phyloP scores from a whole-genome alignment of 371 early-diverging fungal genomes.

The Homolaphlyctis polyrhiza region DNA sequence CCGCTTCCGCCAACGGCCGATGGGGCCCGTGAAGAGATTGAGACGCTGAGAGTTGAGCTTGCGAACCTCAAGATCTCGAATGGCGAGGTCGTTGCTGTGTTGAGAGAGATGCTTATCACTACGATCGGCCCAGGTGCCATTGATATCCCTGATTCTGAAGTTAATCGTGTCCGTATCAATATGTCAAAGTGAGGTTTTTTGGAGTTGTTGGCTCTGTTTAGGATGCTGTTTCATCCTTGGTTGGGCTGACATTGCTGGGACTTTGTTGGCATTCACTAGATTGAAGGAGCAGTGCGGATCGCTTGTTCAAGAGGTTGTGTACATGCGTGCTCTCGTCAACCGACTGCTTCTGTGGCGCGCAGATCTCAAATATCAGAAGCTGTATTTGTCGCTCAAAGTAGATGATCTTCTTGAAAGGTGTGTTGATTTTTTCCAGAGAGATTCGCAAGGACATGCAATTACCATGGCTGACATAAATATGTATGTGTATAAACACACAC shows the following conservation, averaged over 20 bases:
- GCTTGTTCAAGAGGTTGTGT: slow-evolving; percentile 26
- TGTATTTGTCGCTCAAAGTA: slow-evolving; percentile 31
- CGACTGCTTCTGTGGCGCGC: slow-evolving; percentile 29
- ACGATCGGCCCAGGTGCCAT: slow-evolving; percentile 5
- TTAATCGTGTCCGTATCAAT: not conserved
- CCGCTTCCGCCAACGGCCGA: not conserved
- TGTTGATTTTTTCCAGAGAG: not conserved
- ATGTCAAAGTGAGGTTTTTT: not conserved
- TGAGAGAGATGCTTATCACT: not conserved
- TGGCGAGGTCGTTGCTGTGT: not conserved
- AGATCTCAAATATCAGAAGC: slow-evolving; percentile 39
- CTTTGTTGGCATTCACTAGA: not conserved
- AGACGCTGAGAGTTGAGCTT: slow-evolving; percentile 1
- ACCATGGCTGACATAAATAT: not conserved
- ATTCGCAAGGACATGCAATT: too few relatives aligned
- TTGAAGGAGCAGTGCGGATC: slow-evolving; percentile 23
- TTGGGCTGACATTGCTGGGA: not conserved
- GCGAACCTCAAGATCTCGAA: not conserved
- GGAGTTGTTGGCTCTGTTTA: not conserved
- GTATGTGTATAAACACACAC: not conserved
- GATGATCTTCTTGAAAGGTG: slow-evolving; percentile 28
- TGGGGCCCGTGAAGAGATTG: slow-evolving; percentile 3
- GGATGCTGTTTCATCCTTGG: not conserved
- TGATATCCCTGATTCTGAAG: not conserved
- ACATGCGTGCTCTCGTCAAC: slow-evolving; percentile 28